Conservation (phyloP, 176 grass and related monocot genomes). For the Carex myosuroides region DNA sequence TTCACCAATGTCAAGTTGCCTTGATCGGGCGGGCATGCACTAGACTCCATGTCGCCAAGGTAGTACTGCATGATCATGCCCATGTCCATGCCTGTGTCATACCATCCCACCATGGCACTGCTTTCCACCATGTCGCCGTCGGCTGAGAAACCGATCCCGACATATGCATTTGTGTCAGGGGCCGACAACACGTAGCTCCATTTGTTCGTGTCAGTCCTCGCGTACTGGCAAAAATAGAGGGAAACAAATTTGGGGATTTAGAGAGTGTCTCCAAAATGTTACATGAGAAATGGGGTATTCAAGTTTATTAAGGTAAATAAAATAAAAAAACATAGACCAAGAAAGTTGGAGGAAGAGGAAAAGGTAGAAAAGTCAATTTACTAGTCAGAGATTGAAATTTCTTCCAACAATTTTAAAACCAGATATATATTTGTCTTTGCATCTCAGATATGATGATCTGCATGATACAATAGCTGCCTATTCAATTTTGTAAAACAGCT, state of each 20-base stretch:
- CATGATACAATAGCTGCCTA: neutral
- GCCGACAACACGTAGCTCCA: conserved; percentile 89
- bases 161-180: conserved; percentile 50
- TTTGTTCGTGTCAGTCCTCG: conserved; percentile 39
- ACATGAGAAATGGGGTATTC: neutral
- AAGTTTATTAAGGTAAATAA: neutral
- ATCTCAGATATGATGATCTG: neutral
- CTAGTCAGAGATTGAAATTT: neutral
- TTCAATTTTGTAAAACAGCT: neutral
- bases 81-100: conserved; percentile 16
- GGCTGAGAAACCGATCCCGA: conserved; percentile 60
- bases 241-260: neutral
- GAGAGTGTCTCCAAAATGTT: conserved; percentile 3
- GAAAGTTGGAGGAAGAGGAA: neutral
- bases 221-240: conserved; percentile 32
- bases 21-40: conserved; percentile 38
- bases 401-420: neutral
- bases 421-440: neutral
- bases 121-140: conserved; percentile 65
- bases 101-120: conserved; percentile 70
- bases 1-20: conserved; percentile 47
- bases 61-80: conserved; percentile 54
- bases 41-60: conserved; percentile 49
- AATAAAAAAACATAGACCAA: neutral
- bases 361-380: conserved; percentile 1